Evolutionary conservation across 139 green algal genomes (phyloP).

Genomic region (Tetradesmus lagerheimii): DNA sequence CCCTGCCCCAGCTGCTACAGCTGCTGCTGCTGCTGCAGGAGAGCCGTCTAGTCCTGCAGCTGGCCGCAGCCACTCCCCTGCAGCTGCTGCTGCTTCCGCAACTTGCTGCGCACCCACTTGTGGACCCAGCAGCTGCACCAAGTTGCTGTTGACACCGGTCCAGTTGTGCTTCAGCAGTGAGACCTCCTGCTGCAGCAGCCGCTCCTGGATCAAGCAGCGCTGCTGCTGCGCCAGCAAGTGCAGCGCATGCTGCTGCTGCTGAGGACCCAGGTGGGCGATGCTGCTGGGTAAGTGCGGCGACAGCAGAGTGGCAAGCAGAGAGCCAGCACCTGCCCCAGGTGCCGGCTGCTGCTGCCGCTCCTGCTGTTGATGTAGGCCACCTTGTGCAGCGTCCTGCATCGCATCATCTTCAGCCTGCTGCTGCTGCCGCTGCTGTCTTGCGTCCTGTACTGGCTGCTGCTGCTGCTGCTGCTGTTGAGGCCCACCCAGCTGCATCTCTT

Average conservation of each 20-base stretch:
- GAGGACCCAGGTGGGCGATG: not conserved
- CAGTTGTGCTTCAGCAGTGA: conserved; percentile 28
- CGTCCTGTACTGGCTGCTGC: not conserved
- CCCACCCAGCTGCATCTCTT: not conserved
- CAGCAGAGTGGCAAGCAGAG: not conserved
- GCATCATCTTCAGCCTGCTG: not conserved
- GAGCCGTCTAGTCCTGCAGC: not conserved
- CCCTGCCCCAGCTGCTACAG: not conserved
- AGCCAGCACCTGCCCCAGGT: not conserved
- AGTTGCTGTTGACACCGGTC: not conserved
- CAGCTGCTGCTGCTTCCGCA: conserved; percentile 11
- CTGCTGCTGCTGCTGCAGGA: conserved; percentile 12
- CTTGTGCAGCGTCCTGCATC: not conserved
- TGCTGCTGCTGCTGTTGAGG: not conserved
- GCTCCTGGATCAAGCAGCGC: conserved; percentile 35
- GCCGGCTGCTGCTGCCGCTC: not conserved
- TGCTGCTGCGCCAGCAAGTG: conserved; percentile 43
- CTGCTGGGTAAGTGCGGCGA: not conserved
- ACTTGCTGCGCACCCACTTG: not conserved
- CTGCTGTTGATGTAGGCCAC: not conserved
- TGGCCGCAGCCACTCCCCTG: not conserved
- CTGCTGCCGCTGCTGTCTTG: not conserved
- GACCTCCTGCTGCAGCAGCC: conserved; percentile 29
- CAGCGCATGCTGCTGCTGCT: conserved; percentile 13
- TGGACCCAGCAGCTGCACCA: conserved; percentile 19